A percentile compares a stretch with the other conserved stretches of the same genome.
These are phyloP conservation scores for Apiospora marii DNA, from an alignment of 2,329 filamentous ascomycete genomes.

Conservation along the genomic window DNA sequence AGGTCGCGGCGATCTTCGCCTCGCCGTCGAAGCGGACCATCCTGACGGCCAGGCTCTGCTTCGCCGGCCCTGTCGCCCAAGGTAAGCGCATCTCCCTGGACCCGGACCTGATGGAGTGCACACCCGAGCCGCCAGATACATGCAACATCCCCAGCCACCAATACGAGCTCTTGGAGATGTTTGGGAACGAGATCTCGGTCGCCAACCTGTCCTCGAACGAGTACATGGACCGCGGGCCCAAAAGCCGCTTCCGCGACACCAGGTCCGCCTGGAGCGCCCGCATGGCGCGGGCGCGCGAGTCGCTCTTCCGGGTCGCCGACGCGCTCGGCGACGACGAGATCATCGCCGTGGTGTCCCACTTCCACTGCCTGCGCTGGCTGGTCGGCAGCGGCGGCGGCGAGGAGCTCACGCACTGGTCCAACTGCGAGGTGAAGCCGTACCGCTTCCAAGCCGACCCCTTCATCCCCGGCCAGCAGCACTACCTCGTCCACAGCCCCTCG, in stretches of 20 bases:
- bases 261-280: background rate
- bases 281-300: background rate
- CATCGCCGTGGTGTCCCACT: background rate
- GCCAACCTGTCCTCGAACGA: background rate
- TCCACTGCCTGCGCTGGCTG: background rate
- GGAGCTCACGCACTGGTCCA: background rate
- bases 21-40: background rate
- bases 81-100: background rate
- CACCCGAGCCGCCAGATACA: fast-evolving
- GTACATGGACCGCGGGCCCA: background rate
- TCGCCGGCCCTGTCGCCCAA: background rate
- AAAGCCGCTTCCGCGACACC: background rate
- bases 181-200: background rate
- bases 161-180: background rate
- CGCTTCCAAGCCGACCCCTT: background rate
- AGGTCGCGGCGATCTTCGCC: background rate
- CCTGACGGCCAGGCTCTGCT: background rate
- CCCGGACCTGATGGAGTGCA: background rate
- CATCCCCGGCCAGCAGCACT: background rate
- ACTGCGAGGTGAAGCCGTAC: background rate
- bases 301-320: background rate
- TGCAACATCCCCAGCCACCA: background rate
- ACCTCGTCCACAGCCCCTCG: background rate
- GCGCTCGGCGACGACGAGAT: background rate
- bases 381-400: background rate